These are phyloP conservation scores for Xylaria sp. DNA, from an alignment of 2,329 filamentous ascomycete species.

Conservation along the genomic window DNA sequence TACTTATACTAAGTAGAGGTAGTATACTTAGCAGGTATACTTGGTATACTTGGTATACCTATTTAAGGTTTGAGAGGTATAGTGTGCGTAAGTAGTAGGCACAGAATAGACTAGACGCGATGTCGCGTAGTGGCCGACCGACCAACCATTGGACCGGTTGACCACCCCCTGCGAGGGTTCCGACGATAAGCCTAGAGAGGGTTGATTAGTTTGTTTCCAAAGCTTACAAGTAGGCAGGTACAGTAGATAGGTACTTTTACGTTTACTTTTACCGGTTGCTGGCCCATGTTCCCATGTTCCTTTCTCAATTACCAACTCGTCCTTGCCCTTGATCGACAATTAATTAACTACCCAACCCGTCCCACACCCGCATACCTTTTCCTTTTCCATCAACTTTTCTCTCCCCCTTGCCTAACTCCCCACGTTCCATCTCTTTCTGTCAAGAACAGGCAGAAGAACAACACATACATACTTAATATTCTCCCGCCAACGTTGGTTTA, in stretches of 20 bases:
- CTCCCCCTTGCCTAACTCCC: conserved; percentile 4
- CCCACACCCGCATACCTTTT: conserved; percentile 34
- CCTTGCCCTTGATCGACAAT: conserved; percentile 36
- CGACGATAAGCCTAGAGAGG: conserved; percentile 36
- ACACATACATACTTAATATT: conserved; percentile 11
- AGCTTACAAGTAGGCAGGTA: conserved; percentile 26
- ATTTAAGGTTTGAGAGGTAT: conserved; percentile 9
- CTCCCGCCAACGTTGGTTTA: conserved; percentile 4
- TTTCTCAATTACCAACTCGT: conserved; percentile 38
- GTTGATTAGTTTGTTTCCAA: conserved; percentile 35
- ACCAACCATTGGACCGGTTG: conserved; percentile 26
- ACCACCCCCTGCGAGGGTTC: conserved; percentile 37
- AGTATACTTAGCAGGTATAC: not conserved
- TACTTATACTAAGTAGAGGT: not conserved
- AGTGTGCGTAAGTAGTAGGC: conserved; percentile 3
- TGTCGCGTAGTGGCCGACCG: conserved; percentile 24
- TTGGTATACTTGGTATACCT: not conserved
- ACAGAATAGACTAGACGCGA: conserved; percentile 17
- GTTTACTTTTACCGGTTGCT: conserved; percentile 35
- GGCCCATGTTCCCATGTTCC: conserved; percentile 27
- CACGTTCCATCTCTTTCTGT: conserved; percentile 10
- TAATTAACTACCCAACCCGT: conserved; percentile 39
- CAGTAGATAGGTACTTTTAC: conserved; percentile 10
- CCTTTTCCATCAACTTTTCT: conserved; percentile 33
- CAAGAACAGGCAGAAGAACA: not conserved